Base-by-base conservation (phyloP, 305 asterid species). In the Fraxinus greggii region DNA sequence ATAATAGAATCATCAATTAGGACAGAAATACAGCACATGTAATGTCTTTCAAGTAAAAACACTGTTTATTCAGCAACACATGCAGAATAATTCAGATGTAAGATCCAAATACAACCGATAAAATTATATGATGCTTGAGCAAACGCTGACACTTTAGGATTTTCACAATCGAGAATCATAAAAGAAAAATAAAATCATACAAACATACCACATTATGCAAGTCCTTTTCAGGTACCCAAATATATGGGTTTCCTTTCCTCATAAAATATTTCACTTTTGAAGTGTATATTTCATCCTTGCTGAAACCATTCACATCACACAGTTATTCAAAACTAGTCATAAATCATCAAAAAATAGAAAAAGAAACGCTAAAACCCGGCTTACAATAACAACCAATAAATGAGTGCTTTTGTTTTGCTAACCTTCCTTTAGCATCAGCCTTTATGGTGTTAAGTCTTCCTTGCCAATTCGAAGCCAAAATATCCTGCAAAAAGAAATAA, bases 391-490 rank as follows among this genome's bases (percentile, higher is more conserved):
- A 59, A 79, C 13, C 63, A 59, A 15, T 7, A 10, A 59, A 15
- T 40, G 24, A 24, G 17, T 78, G 29, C 24, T 70, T 40, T 5
- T 48, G 21, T 7, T 7, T 42, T 17, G 7, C 78, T 48, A 87
- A 95, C 98, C 97, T 93, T 84, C 94, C 97, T 61, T 85, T 65
- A 65, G 96, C 92, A 80, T 95, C 99, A 69, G 91, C 97, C 89
- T 90, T 94, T 79, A 95, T 80, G 86, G 98, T 92, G 86, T 90
- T 91, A 23, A 95, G 97, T 51, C 12, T 89, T 36, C 98, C 96
- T 83, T 89, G 92, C 97, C 98, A 94, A 90, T 93, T 94, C 38
- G 99, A 90, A 63, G 92, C 92, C 89, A 93, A 77, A 81, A 95
- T 90, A 85, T 86, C 92, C 97, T 95, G 89, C 89, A 80, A 67